Evolutionary conservation across 176 grass and related monocot species (phyloP).

Genomic region (Bolboschoenus planiculmis): DNA sequence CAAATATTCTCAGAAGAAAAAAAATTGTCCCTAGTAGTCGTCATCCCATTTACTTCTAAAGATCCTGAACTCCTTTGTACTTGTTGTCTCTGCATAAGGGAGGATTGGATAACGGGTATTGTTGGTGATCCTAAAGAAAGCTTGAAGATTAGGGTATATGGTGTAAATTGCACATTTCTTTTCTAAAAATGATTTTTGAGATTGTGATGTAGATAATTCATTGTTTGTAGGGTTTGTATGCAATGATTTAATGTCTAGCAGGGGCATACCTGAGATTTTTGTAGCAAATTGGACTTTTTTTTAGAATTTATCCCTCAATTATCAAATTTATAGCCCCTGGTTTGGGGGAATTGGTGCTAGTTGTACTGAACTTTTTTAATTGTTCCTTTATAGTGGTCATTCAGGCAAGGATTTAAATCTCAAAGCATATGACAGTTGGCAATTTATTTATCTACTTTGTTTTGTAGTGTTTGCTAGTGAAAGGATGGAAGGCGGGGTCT

Average conservation of each 20-base stretch:
- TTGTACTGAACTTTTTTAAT: background rate
- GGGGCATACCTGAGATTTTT: background rate
- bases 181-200: too few relatives aligned
- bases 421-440: background rate
- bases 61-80: background rate
- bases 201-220: background rate
- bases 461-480: slow-evolving; percentile 89
- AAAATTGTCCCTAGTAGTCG: background rate
- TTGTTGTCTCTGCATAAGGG: background rate
- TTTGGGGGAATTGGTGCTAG: background rate
- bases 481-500: slow-evolving; percentile 87
- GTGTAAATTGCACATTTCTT: background rate
- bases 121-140: background rate
- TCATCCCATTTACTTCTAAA: background rate
- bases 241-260: background rate
- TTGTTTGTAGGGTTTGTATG: background rate
- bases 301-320: background rate
- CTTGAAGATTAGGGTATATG: background rate
- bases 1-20: background rate
- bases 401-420: background rate
- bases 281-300: background rate
- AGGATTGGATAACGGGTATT: background rate
- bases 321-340: background rate
- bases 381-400: background rate
- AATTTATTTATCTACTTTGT: background rate